Conservation (phyloP, 129 eudicot genomes). For the Pseudognaphalium luteoalbum region DNA sequence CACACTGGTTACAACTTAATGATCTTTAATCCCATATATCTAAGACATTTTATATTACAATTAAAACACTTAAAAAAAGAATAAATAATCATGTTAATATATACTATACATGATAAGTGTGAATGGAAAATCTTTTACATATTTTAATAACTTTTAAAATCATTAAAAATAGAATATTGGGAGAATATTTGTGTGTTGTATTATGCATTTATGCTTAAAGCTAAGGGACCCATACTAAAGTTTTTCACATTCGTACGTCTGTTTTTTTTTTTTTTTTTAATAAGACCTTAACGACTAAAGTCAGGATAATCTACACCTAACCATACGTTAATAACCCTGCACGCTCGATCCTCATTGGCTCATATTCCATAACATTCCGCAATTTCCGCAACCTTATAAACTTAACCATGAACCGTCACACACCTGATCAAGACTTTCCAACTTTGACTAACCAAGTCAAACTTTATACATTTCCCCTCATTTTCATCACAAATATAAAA, state of each 20-base stretch:
- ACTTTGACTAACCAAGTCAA: slow-evolving; percentile 18
- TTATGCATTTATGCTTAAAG: too few relatives aligned
- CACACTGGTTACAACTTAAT: too few relatives aligned
- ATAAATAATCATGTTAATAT: too few relatives aligned
- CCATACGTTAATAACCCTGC: slow-evolving; percentile 24
- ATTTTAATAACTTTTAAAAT: neutral
- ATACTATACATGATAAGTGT: neutral
- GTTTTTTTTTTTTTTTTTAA: neutral
- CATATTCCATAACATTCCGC: neutral
- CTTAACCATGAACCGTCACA: slow-evolving; percentile 19
- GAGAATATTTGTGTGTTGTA: neutral
- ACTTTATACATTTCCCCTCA: neutral
- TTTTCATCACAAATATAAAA: neutral
- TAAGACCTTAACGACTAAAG: slow-evolving; percentile 6
- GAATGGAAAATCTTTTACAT: neutral
- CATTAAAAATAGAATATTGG: neutral
- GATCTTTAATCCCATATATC: too few relatives aligned
- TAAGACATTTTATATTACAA: too few relatives aligned
- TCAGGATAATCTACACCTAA: slow-evolving; percentile 6
- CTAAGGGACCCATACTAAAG: neutral
- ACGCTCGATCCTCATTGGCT: slow-evolving; percentile 26
- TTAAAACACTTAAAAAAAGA: too few relatives aligned
- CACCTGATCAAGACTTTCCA: slow-evolving; percentile 15
- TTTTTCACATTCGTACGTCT: slow-evolving; percentile 17
- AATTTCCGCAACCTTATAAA: neutral